Evolutionary conservation across 2,329 filamentous ascomycete genomes (phyloP).

Genomic region (Geosmithia putterillii): DNA sequence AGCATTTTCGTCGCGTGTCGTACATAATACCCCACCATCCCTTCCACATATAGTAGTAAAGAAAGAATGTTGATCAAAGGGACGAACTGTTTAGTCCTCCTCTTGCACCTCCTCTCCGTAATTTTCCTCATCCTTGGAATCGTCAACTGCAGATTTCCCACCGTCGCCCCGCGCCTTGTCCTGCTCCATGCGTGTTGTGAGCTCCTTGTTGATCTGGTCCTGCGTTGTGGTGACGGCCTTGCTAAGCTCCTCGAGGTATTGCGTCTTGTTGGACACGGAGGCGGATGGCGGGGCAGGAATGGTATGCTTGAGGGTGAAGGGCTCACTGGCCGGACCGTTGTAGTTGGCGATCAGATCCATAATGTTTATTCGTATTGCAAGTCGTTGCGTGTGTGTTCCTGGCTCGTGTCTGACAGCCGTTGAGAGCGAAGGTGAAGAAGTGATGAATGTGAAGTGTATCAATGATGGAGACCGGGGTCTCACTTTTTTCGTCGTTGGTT

Average conservation of each 20-base stretch:
- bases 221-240: constrained; percentile 47
- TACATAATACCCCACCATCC: background rate
- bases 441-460: too few relatives aligned
- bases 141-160: constrained; percentile 24
- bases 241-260: constrained; percentile 48
- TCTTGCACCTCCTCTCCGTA: constrained; percentile 78
- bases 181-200: constrained; percentile 64
- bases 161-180: constrained; percentile 38
- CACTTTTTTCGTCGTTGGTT: too few relatives aligned
- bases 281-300: constrained; percentile 21
- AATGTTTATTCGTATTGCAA: too few relatives aligned
- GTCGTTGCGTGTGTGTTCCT: too few relatives aligned
- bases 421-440: too few relatives aligned
- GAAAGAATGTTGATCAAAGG: background rate
- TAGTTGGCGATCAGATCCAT: constrained; percentile 36
- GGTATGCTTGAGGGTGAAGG: constrained; percentile 28
- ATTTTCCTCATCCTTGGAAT: constrained; percentile 57
- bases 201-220: constrained; percentile 53
- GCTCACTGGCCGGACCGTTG: constrained; percentile 33
- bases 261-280: constrained; percentile 35
- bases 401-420: too few relatives aligned
- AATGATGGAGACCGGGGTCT: too few relatives aligned
- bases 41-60: too few relatives aligned
- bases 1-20: background rate
- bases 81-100: constrained; percentile 22